Evolutionary conservation across 768 basidiomycete species (phyloP).

Genomic region (Collybia sp.): DNA sequence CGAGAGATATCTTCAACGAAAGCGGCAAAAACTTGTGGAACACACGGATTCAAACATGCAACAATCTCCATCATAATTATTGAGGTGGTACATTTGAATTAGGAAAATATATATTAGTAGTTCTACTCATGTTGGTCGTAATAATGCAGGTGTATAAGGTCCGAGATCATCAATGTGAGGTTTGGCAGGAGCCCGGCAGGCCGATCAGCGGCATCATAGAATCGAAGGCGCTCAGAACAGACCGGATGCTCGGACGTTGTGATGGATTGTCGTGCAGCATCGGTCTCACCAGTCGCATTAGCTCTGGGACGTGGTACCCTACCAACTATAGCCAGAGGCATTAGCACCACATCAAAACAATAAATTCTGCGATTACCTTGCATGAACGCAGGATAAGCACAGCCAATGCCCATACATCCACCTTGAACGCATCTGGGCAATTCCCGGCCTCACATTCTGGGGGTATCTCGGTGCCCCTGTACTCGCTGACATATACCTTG

Average conservation of each 20-base stretch:
- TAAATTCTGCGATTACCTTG: constrained; percentile 38
- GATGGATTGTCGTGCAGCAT: constrained; percentile 56
- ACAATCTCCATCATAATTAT: constrained; percentile 11
- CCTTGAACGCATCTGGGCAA: constrained; percentile 55
- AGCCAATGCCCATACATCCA: constrained; percentile 72
- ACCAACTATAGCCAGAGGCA: constrained; percentile 36
- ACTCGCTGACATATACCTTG: constrained; percentile 33
- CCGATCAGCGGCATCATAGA: constrained; percentile 38
- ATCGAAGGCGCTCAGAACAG: constrained; percentile 50
- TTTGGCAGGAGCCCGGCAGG: constrained; percentile 12
- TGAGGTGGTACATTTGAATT: constrained; percentile 1
- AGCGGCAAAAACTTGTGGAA: constrained; percentile 66
- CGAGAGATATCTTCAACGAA: constrained; percentile 73
- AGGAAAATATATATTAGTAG: constrained; percentile 1
- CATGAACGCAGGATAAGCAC: constrained; percentile 60
- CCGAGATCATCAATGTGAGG: constrained; percentile 9
- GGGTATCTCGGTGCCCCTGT: constrained; percentile 62
- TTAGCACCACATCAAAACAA: neutral
- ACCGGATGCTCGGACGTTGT: constrained; percentile 44
- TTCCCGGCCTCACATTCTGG: constrained; percentile 60
- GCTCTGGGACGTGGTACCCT: constrained; percentile 53
- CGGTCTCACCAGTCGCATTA: constrained; percentile 48
- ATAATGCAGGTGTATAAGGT: too few relatives aligned
- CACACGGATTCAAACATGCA: constrained; percentile 11
- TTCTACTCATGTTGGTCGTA: neutral